phyloP scores from a whole-genome alignment of 2,329 filamentous ascomycete species.

The Neurospora sp. region DNA sequence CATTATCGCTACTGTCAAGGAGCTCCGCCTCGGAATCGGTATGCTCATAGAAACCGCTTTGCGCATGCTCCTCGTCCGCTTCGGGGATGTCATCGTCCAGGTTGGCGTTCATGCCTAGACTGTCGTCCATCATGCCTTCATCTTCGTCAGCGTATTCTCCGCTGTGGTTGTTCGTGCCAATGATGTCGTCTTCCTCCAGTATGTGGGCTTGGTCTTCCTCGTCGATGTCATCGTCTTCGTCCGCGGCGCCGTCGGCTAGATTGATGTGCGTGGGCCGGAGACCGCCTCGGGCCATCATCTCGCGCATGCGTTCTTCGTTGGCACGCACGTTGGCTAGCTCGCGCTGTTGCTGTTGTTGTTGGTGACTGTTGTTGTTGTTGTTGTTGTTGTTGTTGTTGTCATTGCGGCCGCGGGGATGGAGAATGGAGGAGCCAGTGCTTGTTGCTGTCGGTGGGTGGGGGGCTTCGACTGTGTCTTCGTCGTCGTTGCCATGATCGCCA shows the following conservation, averaged over 20 bases:
- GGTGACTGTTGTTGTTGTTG: conserved; percentile 10
- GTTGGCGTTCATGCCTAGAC: conserved; percentile 47
- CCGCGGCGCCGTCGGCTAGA: conserved; percentile 36
- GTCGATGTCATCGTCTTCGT: conserved; percentile 34
- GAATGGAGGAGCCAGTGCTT: conserved; percentile 8
- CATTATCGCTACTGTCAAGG: conserved; percentile 31
- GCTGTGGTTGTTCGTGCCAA: conserved; percentile 24
- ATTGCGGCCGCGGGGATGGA: background rate
- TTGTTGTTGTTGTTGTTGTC: background rate
- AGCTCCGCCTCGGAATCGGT: conserved; percentile 63
- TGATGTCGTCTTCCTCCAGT: conserved; percentile 53
- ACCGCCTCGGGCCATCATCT: conserved; percentile 44
- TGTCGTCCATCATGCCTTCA: conserved; percentile 29
- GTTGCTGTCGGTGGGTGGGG: conserved; percentile 17
- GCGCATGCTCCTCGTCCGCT: conserved; percentile 29
- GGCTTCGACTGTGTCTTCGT: conserved; percentile 23
- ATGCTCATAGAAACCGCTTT: conserved; percentile 57
- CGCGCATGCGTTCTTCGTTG: conserved; percentile 51
- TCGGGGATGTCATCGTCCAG: conserved; percentile 64
- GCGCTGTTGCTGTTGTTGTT: conserved; percentile 21
- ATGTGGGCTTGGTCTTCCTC: conserved; percentile 48
- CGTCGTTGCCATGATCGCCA: conserved; percentile 25
- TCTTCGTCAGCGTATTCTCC: conserved; percentile 19
- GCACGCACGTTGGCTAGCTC: conserved; percentile 42
- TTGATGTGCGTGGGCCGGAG: conserved; percentile 13